Evolutionary conservation across 345 rosid genomes (phyloP).

Genomic region (Corymbia maculata): DNA sequence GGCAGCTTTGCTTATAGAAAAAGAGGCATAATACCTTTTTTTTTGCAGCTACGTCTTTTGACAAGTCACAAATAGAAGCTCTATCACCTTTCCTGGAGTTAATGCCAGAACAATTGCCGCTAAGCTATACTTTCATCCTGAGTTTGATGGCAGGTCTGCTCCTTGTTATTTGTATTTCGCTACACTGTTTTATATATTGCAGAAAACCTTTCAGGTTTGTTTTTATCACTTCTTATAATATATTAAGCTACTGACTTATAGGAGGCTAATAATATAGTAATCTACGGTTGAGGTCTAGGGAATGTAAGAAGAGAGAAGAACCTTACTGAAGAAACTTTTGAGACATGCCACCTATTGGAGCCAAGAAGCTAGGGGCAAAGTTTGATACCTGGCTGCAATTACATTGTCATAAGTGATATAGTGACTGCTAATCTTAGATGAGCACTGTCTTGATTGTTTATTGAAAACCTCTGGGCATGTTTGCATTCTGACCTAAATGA

Average conservation of each 20-base stretch:
- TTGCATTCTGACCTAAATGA: neutral
- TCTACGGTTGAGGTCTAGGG: neutral
- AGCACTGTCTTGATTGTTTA: neutral
- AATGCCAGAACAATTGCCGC: constrained; percentile 30
- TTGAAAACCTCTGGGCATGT: neutral
- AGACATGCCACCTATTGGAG: neutral
- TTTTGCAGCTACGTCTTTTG: constrained; percentile 66
- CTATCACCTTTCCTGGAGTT: constrained; percentile 40
- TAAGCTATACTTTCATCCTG: constrained; percentile 15
- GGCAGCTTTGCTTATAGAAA: neutral
- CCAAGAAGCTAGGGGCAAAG: neutral
- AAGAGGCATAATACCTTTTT: neutral
- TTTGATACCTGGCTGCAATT: neutral
- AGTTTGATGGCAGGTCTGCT: constrained; percentile 42
- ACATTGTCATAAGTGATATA: neutral
- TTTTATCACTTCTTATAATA: neutral
- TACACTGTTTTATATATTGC: neutral
- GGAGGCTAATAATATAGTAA: neutral
- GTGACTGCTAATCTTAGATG: neutral
- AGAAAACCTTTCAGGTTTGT: neutral
- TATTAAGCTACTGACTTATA: neutral
- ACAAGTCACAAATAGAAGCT: constrained; percentile 39
- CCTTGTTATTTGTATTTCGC: neutral
- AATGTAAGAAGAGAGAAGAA: neutral
- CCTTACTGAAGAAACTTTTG: neutral